Conservation (phyloP, 192 early-diverging fungal species). For the Tieghemiomyces parasiticus region DNA sequence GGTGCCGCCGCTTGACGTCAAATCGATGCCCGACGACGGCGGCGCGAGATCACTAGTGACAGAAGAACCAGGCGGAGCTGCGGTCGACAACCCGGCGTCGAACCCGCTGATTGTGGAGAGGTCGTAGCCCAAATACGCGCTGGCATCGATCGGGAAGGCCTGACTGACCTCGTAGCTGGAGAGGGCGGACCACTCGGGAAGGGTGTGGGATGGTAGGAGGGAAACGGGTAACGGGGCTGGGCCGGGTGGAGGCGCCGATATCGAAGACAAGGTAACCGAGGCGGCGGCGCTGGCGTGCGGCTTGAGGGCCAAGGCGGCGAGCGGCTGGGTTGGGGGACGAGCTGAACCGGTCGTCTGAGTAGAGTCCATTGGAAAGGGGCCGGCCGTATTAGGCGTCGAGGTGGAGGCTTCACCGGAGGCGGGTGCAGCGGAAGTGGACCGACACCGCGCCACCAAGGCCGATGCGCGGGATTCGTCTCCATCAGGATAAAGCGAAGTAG, state of each 20-base stretch:
- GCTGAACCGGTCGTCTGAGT: not conserved
- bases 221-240: conserved; percentile 16
- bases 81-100: not conserved
- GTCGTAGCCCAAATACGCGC: not conserved
- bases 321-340: not conserved
- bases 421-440: not conserved
- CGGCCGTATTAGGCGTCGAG: not conserved
- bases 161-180: not conserved
- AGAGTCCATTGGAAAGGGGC: not conserved
- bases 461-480: not conserved
- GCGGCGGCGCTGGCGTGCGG: not conserved
- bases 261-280: not conserved
- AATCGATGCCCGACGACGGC: not conserved
- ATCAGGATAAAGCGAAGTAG: too few species aligned
- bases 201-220: not conserved
- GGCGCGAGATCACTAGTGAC: not conserved
- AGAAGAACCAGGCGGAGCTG: too few species aligned
- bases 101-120: not conserved
- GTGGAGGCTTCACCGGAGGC: not conserved
- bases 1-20: not conserved
- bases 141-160: not conserved
- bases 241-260: not conserved
- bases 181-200: not conserved
- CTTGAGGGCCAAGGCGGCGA: not conserved
- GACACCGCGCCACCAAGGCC: not conserved